Evolutionary conservation across 2,329 filamentous ascomycete species (phyloP), one percentile per base, ranked within the genome.

Genomic region (Grosmannia clavigera): DNA sequence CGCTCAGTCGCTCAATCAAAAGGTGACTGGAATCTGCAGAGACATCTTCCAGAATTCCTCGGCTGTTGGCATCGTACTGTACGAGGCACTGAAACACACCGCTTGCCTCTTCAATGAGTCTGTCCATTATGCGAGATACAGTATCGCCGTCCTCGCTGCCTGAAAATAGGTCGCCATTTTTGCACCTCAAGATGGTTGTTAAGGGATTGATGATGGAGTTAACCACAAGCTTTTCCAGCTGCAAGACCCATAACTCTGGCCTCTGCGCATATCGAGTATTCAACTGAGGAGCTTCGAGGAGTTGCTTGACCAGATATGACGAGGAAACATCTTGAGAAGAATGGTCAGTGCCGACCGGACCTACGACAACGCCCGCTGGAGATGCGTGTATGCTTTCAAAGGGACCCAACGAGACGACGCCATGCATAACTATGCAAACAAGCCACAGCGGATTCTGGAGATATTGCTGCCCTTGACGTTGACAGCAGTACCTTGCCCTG

Each of bases 201-300:
- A 96, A 74, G 0, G 92, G 90, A 68, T 96, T 95, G 67, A 96
- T 83, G 38, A 92, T 76, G 43, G 83, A 79, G 68, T 95, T 96
- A 58, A 92, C 77, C 1, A 88, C 87, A 1, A 96, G 77, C 70
- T 96, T 96, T 68, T 95, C 89, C 3, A 96, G 80, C 73, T 96
- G 92, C n/a, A 79, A 67, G 11, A 77, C 64, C 76, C 78, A 80
- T 19, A 84, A 69, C 54, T 81, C 75, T 2, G 72, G 63, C 12
- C 71, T 68, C 2, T 72, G 63, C 5, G 80, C 74, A 27, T 66
- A 61, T 10, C 66, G 71, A 0, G 74, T 76, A 14, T 71, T 68
- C 2, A 85, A 71, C 22, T 72, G 66, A 2, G 77, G 73, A 0
- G 79, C 75, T 2, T 66, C 60, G 3, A 74, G 63, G 27, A 84